These are phyloP conservation scores for Hyphopichia pseudoburtonii DNA, from an alignment of 1,139 yeast species.

Conservation along the genomic window DNA sequence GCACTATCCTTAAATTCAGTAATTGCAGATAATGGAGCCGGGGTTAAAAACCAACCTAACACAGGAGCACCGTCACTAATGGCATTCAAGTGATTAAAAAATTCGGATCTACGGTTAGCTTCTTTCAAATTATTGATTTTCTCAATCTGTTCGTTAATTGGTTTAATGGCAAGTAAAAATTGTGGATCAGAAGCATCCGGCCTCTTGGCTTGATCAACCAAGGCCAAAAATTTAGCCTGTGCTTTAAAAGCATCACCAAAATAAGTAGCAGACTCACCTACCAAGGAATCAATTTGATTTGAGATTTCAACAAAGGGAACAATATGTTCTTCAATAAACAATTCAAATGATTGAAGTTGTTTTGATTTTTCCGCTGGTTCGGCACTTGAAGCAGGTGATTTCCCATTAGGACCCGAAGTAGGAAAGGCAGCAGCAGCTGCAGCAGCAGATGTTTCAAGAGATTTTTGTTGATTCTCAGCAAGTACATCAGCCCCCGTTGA, in stretches of 20 bases:
- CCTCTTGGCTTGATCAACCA: conserved; percentile 61
- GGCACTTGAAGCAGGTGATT: background rate
- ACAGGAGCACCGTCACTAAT: conserved; percentile 89
- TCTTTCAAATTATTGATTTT: conserved; percentile 69
- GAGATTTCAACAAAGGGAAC: conserved; percentile 64
- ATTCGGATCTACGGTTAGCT: conserved; percentile 63
- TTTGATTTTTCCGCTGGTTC: conserved; percentile 30
- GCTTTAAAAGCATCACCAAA: conserved; percentile 60
- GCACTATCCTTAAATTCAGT: conserved; percentile 89
- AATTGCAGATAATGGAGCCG: conserved; percentile 68
- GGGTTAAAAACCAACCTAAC: conserved; percentile 83
- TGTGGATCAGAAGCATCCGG: conserved; percentile 59
- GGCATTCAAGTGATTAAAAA: conserved; percentile 72
- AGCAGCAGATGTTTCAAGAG: conserved; percentile 4
- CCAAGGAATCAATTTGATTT: conserved; percentile 57
- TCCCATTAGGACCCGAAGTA: conserved; percentile 6
- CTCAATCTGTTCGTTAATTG: conserved; percentile 64
- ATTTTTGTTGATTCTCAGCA: background rate
- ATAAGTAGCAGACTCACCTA: conserved; percentile 58
- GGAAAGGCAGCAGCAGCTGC: conserved; percentile 11
- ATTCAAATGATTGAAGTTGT: conserved; percentile 53
- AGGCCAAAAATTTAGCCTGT: conserved; percentile 57
- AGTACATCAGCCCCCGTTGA: background rate
- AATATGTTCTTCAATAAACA: conserved; percentile 51
- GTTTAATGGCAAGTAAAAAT: conserved; percentile 60